Percentiles rank a stretch among this genome's conserved stretches.
Conservation (phyloP, 2,329 filamentous ascomycete species). For the Tolypocladium pustulatum region DNA sequence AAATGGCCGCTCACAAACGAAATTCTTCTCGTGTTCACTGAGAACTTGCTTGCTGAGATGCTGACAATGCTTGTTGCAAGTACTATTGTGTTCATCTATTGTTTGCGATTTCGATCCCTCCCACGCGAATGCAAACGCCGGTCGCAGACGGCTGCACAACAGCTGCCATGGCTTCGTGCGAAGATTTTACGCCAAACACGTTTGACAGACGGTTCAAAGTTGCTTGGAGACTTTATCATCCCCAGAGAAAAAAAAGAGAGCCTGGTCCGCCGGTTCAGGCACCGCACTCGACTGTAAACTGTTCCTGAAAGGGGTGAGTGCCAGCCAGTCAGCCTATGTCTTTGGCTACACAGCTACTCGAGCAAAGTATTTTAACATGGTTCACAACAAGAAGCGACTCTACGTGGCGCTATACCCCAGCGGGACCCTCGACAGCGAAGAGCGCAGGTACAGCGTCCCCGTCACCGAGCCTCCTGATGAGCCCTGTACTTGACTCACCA, state of each 20-base stretch:
- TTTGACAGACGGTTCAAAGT: background rate
- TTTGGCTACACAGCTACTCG: too few species aligned
- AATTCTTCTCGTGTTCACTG: background rate
- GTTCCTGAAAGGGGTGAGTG: too few species aligned
- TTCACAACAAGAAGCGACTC: slow-evolving; percentile 16
- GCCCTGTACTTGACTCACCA: background rate
- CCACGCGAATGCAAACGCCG: background rate
- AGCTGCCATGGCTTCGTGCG: background rate
- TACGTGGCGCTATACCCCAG: slow-evolving; percentile 21
- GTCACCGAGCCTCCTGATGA: background rate
- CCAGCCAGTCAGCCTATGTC: too few species aligned
- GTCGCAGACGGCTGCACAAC: background rate
- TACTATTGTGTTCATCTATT: background rate
- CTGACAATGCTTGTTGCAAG: background rate
- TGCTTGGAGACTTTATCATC: background rate
- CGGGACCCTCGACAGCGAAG: slow-evolving; percentile 11
- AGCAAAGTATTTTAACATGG: too few species aligned
- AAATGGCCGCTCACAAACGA: background rate
- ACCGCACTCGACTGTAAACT: too few species aligned
- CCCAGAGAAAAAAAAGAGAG: background rate
- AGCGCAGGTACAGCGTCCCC: slow-evolving; percentile 10
- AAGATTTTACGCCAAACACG: background rate
- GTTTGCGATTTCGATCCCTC: background rate
- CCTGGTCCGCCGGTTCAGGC: background rate
- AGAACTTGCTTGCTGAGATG: background rate